phyloP scores from a whole-genome alignment of 257 asterid species.

The Pogostemon cablin region DNA sequence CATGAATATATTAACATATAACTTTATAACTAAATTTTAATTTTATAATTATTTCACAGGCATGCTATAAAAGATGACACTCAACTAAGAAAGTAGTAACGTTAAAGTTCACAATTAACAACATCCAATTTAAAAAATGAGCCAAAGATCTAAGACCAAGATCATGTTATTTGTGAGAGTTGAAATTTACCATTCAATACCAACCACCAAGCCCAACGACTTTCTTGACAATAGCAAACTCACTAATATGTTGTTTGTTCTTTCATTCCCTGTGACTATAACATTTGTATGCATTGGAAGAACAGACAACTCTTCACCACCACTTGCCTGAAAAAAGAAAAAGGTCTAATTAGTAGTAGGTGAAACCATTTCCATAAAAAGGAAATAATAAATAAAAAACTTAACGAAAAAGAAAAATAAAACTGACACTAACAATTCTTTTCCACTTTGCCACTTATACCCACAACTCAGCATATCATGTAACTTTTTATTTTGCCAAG shows the following conservation, averaged over 20 bases:
- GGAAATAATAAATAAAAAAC: no score
- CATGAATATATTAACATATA: no score
- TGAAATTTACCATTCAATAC: constrained; percentile 91
- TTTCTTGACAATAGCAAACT: constrained; percentile 87
- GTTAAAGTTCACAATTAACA: background rate
- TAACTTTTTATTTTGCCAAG: constrained; percentile 22
- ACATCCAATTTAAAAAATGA: background rate
- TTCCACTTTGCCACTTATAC: constrained; percentile 20
- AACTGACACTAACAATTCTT: constrained; percentile 3
- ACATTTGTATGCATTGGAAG: constrained; percentile 98
- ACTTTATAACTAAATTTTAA: no score
- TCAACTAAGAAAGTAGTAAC: constrained; percentile 1
- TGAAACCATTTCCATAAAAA: no score
- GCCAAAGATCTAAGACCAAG: background rate
- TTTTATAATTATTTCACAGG: background rate
- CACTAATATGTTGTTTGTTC: constrained; percentile 92
- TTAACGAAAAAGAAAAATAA: no score
- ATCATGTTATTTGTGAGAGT: constrained; percentile 9
- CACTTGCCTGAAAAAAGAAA: constrained; percentile 37
- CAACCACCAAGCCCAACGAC: constrained; percentile 99
- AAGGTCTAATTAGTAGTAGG: constrained; percentile 30
- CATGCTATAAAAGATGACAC: background rate
- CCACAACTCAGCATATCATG: constrained; percentile 32
- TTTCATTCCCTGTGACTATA: constrained; percentile 89
- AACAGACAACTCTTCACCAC: constrained; percentile 90